A percentile compares a stretch with the other conserved stretches of the same genome.
These are phyloP conservation scores for Aspergillus niger DNA, from an alignment of 2,329 filamentous ascomycete genomes.

Conservation along the genomic window DNA sequence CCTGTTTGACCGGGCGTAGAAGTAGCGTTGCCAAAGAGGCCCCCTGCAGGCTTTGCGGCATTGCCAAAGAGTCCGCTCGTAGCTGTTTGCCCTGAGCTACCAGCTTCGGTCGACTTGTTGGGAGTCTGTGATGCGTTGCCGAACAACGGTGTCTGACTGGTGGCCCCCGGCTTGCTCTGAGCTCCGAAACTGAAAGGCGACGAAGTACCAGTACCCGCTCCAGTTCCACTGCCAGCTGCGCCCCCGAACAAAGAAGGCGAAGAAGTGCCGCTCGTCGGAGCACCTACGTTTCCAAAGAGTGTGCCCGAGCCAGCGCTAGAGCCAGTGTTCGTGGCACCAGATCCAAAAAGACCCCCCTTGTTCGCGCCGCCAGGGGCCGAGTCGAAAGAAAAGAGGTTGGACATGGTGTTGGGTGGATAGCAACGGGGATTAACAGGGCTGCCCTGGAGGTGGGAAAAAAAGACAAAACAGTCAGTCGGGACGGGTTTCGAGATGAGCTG, in stretches of 20 bases:
- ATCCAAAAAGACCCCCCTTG: constrained; percentile 37
- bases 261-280: constrained; percentile 35
- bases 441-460: constrained; percentile 25
- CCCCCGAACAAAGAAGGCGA: constrained; percentile 32
- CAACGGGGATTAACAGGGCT: constrained; percentile 24
- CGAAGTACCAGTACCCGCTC: constrained; percentile 23
- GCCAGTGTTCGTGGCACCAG: constrained; percentile 31
- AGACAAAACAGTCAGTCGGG: constrained; percentile 15
- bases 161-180: constrained; percentile 28
- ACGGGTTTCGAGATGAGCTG: not conserved
- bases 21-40: constrained; percentile 38
- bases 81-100: constrained; percentile 35
- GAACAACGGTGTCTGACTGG: constrained; percentile 31
- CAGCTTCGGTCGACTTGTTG: constrained; percentile 38
- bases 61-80: constrained; percentile 38
- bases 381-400: constrained; percentile 42
- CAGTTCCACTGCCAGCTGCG: constrained; percentile 20
- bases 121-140: constrained; percentile 36
- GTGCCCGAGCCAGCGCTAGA: constrained; percentile 28
- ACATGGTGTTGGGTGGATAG: constrained; percentile 32
- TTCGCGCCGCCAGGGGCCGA: constrained; percentile 39
- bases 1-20: constrained; percentile 43
- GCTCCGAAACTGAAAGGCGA: constrained; percentile 40
- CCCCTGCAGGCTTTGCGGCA: constrained; percentile 26
- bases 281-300: constrained; percentile 47